phyloP scores from a whole-genome alignment of 148 eudicot species.

The Oxyria digyna region DNA sequence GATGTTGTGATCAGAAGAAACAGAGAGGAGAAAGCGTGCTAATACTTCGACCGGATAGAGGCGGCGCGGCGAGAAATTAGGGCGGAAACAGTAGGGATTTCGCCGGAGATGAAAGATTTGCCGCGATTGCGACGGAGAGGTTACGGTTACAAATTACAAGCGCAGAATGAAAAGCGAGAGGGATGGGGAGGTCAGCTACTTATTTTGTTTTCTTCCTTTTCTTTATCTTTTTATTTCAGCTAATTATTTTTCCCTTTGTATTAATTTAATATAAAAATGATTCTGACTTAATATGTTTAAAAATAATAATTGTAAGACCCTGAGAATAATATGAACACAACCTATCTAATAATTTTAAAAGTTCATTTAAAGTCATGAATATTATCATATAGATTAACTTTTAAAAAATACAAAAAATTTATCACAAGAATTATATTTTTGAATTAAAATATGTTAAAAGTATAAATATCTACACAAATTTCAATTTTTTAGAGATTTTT shows the following conservation, averaged over 20 bases:
- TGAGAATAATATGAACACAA: too few relatives aligned
- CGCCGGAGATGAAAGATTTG: not conserved
- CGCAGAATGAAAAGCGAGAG: not conserved
- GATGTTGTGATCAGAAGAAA: not conserved
- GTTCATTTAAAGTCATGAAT: too few relatives aligned
- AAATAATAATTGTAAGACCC: too few relatives aligned
- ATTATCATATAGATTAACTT: too few relatives aligned
- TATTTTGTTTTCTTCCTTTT: not conserved
- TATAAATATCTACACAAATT: too few relatives aligned
- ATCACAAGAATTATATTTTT: too few relatives aligned
- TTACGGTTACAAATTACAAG: not conserved
- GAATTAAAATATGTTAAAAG: too few relatives aligned
- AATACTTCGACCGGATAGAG: not conserved
- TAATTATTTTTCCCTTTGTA: not conserved
- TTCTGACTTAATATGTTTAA: too few relatives aligned
- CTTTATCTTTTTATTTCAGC: not conserved
- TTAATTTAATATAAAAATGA: not conserved
- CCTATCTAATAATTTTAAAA: too few relatives aligned
- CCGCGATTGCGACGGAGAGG: conserved; percentile 7
- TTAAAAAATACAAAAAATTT: too few relatives aligned
- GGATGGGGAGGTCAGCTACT: conserved; percentile 1
- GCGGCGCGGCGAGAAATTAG: not conserved
- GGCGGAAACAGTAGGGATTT: not conserved
- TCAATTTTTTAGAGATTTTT: too few relatives aligned
- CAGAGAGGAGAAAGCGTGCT: not conserved